These are phyloP conservation scores for Chenopodium album DNA, from an alignment of 148 eudicot genomes.

Conservation along the genomic window DNA sequence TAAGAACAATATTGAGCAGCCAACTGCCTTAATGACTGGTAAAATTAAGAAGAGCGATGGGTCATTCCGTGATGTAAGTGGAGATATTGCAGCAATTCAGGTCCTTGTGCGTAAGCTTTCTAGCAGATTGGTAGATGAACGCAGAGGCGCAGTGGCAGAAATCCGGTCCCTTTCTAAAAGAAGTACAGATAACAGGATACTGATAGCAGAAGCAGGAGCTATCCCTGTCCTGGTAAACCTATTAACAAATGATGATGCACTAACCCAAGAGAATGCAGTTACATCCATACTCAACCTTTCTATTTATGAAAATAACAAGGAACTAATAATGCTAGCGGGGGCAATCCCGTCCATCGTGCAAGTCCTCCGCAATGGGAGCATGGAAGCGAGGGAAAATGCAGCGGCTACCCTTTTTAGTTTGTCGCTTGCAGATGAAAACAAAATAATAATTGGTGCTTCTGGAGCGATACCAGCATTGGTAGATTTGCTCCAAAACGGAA, in stretches of 20 bases:
- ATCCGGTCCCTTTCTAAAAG: conserved; percentile 81
- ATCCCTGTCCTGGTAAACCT: conserved; percentile 71
- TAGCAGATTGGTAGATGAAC: conserved; percentile 50
- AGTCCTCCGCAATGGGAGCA: conserved; percentile 74
- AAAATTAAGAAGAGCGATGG: conserved; percentile 79
- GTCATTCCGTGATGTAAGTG: conserved; percentile 80
- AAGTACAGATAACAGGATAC: conserved; percentile 82
- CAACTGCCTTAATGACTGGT: conserved; percentile 54
- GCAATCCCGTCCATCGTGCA: conserved; percentile 87
- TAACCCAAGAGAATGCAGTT: conserved; percentile 89
- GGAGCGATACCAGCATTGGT: conserved; percentile 82
- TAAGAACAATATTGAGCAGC: conserved; percentile 68
- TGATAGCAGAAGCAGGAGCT: conserved; percentile 89
- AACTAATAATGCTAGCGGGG: conserved; percentile 79
- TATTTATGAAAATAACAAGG: conserved; percentile 79
- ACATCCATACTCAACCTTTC: conserved; percentile 88
- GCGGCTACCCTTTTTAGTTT: conserved; percentile 94
- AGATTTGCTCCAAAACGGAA: conserved; percentile 66
- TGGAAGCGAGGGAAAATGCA: conserved; percentile 84
- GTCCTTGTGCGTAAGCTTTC: conserved; percentile 67
- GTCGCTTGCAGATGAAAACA: conserved; percentile 86
- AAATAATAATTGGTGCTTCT: conserved; percentile 82
- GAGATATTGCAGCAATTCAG: conserved; percentile 69
- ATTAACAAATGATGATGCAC: conserved; percentile 58
- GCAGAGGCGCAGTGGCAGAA: conserved; percentile 61